These are phyloP conservation scores for Gentiana straminea DNA, from an alignment of 257 asterid genomes.

Conservation along the genomic window DNA sequence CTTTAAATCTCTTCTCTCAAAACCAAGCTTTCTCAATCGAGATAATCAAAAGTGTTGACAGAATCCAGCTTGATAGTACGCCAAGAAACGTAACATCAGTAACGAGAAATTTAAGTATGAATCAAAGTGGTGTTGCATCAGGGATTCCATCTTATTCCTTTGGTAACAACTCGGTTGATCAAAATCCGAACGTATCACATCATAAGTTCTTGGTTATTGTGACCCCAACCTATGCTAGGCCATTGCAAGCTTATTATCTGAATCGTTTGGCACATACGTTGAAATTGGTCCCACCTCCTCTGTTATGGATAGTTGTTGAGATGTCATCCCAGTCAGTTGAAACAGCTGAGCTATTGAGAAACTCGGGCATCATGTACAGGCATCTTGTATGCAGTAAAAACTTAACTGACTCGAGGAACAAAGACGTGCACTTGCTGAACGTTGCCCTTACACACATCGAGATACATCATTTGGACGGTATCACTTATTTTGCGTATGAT, in stretches of 20 bases:
- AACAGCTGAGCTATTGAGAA: slow-evolving; percentile 58
- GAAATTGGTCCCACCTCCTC: slow-evolving; percentile 42
- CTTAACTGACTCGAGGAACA: slow-evolving; percentile 28
- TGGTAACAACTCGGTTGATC: slow-evolving; percentile 15
- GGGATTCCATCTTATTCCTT: slow-evolving; percentile 8
- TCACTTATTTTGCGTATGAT: slow-evolving; percentile 63
- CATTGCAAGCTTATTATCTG: slow-evolving; percentile 45
- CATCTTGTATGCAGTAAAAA: slow-evolving; percentile 51
- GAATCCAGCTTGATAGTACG: slow-evolving; percentile 9
- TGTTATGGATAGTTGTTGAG: slow-evolving; percentile 77
- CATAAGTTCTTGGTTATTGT: slow-evolving; percentile 59
- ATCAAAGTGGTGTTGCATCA: slow-evolving; percentile 17
- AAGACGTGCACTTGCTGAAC: slow-evolving; percentile 35
- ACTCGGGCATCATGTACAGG: slow-evolving; percentile 55
- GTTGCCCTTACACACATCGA: slow-evolving; percentile 68
- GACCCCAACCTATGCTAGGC: slow-evolving; percentile 40
- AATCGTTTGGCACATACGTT: slow-evolving; percentile 51
- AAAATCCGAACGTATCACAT: slow-evolving; percentile 13
- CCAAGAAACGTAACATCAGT: slow-evolving; percentile 16
- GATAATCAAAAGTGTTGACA: slow-evolving; percentile 19
- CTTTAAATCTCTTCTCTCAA: slow-evolving; percentile 25
- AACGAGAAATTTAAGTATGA: slow-evolving; percentile 13
- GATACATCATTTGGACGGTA: slow-evolving; percentile 64
- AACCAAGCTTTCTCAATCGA: slow-evolving; percentile 34
- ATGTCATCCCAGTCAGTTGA: slow-evolving; percentile 50